Evolutionary conservation across 1,284 basidiomycete genomes (phyloP), one percentile per base, ranked within the genome.

Genomic region (Mycena sp.): DNA sequence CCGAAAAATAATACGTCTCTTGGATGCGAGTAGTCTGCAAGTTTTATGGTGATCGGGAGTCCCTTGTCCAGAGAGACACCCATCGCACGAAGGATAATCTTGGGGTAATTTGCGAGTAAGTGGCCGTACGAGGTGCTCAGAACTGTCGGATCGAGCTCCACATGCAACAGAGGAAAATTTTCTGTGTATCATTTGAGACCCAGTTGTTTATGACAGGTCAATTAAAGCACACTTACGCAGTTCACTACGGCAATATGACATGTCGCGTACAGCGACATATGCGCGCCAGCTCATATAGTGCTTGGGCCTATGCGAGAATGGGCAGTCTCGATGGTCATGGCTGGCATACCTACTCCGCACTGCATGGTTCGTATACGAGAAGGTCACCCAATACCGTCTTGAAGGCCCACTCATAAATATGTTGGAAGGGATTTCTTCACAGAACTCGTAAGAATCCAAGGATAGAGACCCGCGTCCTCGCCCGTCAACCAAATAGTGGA

Each of bases 221-320:
- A 38, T 26, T 21, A 16, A 26, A 48, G 48, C 17, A 26, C 23
- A 60, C 58, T 37, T 28, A 61, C 58, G n/a, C 21, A 43, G 35
- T 4, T 46, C 23, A 23, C 21, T 41, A 10, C 37, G 51, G 29
- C 25, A 43, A 6, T 41, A 48, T 2, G 58, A 61, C 14, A 54
- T 59, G 25, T 59, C 41, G 5, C 58, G 51, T 12, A 61, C 37
- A 28, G 58, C 46, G 3, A 61, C 16, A 30, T 61, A 61, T 17
- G 58, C 58, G 17, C 51, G 58, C 58, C 58, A 54, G 32, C 44
- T 61, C 58, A 61, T 61, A 35, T 61, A 61, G 1, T n/a, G 16
- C 30, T 23, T 30, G 11, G 37, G 29, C 28, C 41, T 58, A 17
- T 43, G 21, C 4, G 44, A 30, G 19, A 21, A 43, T 25, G 43